Evolutionary conservation across 78 protist genomes (phyloP).

Genomic region (Polysphondylium violaceum): DNA sequence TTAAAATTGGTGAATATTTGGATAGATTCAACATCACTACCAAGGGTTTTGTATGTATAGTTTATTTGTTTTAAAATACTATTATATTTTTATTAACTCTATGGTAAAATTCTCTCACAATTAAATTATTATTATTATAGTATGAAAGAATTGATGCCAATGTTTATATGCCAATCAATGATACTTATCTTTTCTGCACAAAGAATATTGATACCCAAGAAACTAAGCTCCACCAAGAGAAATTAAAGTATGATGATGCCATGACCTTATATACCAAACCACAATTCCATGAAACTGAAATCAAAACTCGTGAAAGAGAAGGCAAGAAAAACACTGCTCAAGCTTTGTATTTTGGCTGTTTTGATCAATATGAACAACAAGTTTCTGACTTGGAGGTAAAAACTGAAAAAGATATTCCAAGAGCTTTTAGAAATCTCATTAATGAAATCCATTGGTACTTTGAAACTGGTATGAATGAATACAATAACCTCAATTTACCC

Average conservation of each 20-base stretch:
- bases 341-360: background rate
- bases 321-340: background rate
- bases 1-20: background rate
- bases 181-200: background rate
- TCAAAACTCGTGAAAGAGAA: background rate
- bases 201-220: background rate
- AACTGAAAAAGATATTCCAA: constrained; percentile 11
- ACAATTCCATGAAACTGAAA: background rate
- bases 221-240: background rate
- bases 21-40: background rate
- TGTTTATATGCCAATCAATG: background rate
- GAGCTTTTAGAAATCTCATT: background rate
- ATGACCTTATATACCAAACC: background rate
- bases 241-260: constrained; percentile 5
- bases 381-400: background rate
- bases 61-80: too few relatives aligned
- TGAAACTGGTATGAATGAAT: constrained; percentile 21
- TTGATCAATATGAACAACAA: background rate
- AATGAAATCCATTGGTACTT: background rate
- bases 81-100: background rate
- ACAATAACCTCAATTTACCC: too few relatives aligned
- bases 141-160: constrained; percentile 7
- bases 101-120: too few relatives aligned
- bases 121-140: background rate
- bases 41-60: background rate